These are phyloP conservation scores for Ulota crispa DNA, from an alignment of 225 moss, liverwort and hornwort genomes.

Conservation along the genomic window DNA sequence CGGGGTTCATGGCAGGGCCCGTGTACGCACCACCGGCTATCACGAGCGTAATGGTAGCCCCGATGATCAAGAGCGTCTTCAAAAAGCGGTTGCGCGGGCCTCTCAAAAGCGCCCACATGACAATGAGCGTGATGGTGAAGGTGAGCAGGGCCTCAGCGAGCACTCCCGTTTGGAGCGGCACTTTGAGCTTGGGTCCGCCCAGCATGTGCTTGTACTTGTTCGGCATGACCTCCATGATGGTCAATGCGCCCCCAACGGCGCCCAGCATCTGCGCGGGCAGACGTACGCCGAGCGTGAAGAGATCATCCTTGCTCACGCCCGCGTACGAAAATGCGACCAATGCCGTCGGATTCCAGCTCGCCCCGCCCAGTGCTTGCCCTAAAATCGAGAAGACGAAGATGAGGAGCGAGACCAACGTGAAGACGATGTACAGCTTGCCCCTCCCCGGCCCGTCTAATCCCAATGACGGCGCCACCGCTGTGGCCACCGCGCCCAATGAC, in stretches of 20 bases:
- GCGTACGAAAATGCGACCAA: slow-evolving; percentile 61
- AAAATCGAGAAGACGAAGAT: slow-evolving; percentile 45
- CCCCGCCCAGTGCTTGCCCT: slow-evolving; percentile 63
- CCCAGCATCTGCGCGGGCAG: slow-evolving; percentile 73
- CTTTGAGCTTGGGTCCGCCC: slow-evolving; percentile 73
- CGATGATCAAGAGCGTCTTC: slow-evolving; percentile 64
- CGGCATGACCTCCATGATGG: slow-evolving; percentile 63
- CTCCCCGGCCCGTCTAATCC: slow-evolving; percentile 56
- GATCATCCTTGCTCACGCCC: slow-evolving; percentile 63
- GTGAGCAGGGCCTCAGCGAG: slow-evolving; percentile 58
- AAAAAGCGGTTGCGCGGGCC: slow-evolving; percentile 57
- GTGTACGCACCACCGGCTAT: slow-evolving; percentile 54
- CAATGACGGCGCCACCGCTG: slow-evolving; percentile 39
- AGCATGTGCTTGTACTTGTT: slow-evolving; percentile 57
- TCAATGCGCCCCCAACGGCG: slow-evolving; percentile 62
- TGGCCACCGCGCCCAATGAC: slow-evolving; percentile 47
- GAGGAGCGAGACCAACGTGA: slow-evolving; percentile 52
- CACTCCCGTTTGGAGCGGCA: slow-evolving; percentile 52
- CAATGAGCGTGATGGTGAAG: slow-evolving; percentile 66
- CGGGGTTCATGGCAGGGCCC: slow-evolving; percentile 82
- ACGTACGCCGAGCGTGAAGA: slow-evolving; percentile 56
- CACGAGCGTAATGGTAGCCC: slow-evolving; percentile 55
- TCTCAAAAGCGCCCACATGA: slow-evolving; percentile 62
- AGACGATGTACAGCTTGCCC: slow-evolving; percentile 40
- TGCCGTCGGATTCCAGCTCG: slow-evolving; percentile 80